phyloP scores from a whole-genome alignment of 2,329 filamentous ascomycete genomes.

The Zymoseptoria pseudotritici region DNA sequence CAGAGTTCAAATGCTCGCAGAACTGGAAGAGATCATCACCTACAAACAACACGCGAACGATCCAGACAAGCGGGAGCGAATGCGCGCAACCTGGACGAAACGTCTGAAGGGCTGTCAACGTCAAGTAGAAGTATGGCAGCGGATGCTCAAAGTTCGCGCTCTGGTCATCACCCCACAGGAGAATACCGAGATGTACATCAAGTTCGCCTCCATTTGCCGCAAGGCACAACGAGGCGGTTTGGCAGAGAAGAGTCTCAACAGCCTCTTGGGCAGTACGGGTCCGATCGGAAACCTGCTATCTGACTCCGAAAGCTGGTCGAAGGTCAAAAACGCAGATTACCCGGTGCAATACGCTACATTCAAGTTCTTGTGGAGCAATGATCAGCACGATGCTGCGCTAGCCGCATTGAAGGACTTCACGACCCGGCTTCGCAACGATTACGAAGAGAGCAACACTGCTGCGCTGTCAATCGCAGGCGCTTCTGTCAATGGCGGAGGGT shows the following conservation, averaged over 20 bases:
- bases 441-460: conserved; percentile 35
- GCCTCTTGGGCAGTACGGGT: conserved; percentile 59
- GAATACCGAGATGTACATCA: conserved; percentile 99
- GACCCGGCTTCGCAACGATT: conserved; percentile 51
- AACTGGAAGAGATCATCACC: conserved; percentile 93
- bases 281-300: conserved; percentile 21
- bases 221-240: conserved; percentile 92
- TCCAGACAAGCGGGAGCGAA: conserved; percentile 76
- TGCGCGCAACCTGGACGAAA: conserved; percentile 93
- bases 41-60: conserved; percentile 86
- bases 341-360: conserved; percentile 93
- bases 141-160: conserved; percentile 90
- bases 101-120: conserved; percentile 90
- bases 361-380: conserved; percentile 92
- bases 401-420: conserved; percentile 57
- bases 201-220: conserved; percentile 94
- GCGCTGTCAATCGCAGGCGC: conserved; percentile 28
- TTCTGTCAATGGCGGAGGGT: conserved; percentile 41
- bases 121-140: conserved; percentile 96
- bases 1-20: conserved; percentile 96
- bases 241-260: conserved; percentile 89
- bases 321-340: conserved; percentile 49
- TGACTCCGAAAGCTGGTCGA: conserved; percentile 16
- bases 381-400: conserved; percentile 56
- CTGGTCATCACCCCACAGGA: conserved; percentile 86